A percentile compares a stretch with the other conserved stretches of the same genome.
Conservation (phyloP, 2,329 filamentous ascomycete species). For the Alternaria ethzedia region DNA sequence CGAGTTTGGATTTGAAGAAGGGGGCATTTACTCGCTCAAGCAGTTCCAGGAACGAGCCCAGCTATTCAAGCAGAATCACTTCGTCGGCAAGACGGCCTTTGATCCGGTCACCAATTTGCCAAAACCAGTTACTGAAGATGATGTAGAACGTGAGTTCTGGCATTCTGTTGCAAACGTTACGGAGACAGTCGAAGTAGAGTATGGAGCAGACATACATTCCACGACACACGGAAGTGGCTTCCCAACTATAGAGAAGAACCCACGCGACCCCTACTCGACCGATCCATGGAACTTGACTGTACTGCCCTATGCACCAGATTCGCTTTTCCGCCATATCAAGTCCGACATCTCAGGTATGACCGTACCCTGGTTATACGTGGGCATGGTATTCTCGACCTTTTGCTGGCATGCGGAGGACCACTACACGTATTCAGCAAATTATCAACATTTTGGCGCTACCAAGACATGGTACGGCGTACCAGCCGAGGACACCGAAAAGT, state of each 20-base stretch:
- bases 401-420: slow-evolving; percentile 99
- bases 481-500: slow-evolving; percentile 89
- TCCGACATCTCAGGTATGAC: slow-evolving; percentile 99
- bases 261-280: slow-evolving; percentile 82
- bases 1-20: slow-evolving; percentile 97
- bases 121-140: slow-evolving; percentile 86
- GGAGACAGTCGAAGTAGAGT: slow-evolving; percentile 96
- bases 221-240: slow-evolving; percentile 98
- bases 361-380: slow-evolving; percentile 97
- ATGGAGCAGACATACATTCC: slow-evolving; percentile 96
- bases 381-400: slow-evolving; percentile 99
- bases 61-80: slow-evolving; percentile 93
- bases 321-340: slow-evolving; percentile 95
- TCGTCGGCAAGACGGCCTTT: slow-evolving; percentile 86
- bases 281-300: slow-evolving; percentile 97
- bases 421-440: slow-evolving; percentile 96
- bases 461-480: slow-evolving; percentile 99
- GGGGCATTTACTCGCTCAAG: slow-evolving; percentile 90
- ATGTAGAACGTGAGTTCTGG: slow-evolving; percentile 97
- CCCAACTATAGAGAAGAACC: slow-evolving; percentile 90
- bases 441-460: slow-evolving; percentile 96
- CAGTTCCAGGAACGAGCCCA: slow-evolving; percentile 96
- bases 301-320: slow-evolving; percentile 87
- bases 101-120: slow-evolving; percentile 83
- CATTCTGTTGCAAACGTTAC: slow-evolving; percentile 90